Evolutionary conservation across 768 basidiomycete species (phyloP), one percentile per base, ranked within the genome.

Genomic region (Kwoniella dejecticola): DNA sequence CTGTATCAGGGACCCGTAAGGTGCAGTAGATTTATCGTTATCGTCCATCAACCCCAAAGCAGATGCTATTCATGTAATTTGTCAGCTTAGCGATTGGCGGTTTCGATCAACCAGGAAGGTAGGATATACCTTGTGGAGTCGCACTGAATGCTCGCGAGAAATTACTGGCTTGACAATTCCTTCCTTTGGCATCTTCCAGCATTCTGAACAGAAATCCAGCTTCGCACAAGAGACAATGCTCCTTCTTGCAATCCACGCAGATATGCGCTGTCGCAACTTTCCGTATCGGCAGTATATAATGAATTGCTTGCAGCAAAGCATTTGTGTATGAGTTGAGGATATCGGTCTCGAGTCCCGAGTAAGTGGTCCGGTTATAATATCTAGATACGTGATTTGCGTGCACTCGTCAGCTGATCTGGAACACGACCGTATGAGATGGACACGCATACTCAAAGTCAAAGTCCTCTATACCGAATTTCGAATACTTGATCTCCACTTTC

Each of bases 281-380:
- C 36, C 95, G 84, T 33, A 99, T 85, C 0, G 94, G 89, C 13
- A 80, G 68, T 21, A 83, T 84, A 79, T 91, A 94, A 76, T 96
- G 89, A 80, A 98, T 85, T n/a, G 88, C 85, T 77, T 99, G 94
- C 1, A 95, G 79, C 29, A 96, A 77, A 1, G 90, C 81, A 74
- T 99, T 99, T 15, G 94, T 95, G 80, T 98, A 99, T 4, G 93
- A 99, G 77, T 97, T 95, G 44, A 91, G 82, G 60, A 99, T 97
- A 75, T 98, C 92, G 0, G 95, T 96, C 77, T 99, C 95, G 46
- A 99, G 83, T 4, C 96, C 96, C 56, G 91, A 94, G 70, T 85
- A 91, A 19, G 84, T 77, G 0, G 96, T 98, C 74, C 86, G 87
- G 79, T 99, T 99, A 81, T 93, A 98, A 77, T 91, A 98, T 1